Base-by-base conservation (phyloP, 1,284 basidiomycete species). In the Testicularia cyperi region DNA sequence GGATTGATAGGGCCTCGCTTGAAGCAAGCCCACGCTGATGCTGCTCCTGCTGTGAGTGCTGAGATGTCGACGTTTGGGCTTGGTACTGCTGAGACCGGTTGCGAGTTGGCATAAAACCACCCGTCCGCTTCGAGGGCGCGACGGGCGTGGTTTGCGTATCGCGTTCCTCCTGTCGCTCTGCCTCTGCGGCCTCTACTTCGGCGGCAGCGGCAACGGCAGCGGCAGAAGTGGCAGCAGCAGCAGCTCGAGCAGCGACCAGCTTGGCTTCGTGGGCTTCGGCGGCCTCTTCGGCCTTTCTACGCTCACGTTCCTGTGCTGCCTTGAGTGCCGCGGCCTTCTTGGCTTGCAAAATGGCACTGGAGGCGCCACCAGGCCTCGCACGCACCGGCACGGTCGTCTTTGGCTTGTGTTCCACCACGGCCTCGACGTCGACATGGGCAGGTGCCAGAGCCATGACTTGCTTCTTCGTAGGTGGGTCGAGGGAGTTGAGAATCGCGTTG, bases 401-500 rank as follows among this genome's bases (percentile, higher is more conserved):
- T 4, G 57, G 51, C 28, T 54, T 51, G 14, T 29, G 41, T 20
- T 63, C 57, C 12, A 35, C 36, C 10, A 48, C 42, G 8, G 47
- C 34, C 3, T 56, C 48, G 10, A 53, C 40, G 12, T 47, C 45
- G 1, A 52, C 39, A n/a, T 57, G 37, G 2, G 48, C 20, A 6
- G 52, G 51, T 20, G 62, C 55, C 66, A 87, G 87, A 0, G 81
- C 84, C 77, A 87, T 92, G 16, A 98, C 79, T 75, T 91, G 87
- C 78, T 90, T 95, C 60, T 83, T 82, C 3, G 85, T 85, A 1
- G 79, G 77, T 1, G 81, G 64, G 70, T 97, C 92, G 43, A 97
- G 79, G 2, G 80, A 73, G 26, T 84, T 83, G 43, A 92, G 70
- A 43, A 98, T 83, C 2, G 74, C 72, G 16, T 78, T 76, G 14